phyloP scores from a whole-genome alignment of 805 yeast species.

The Pichia insulana region DNA sequence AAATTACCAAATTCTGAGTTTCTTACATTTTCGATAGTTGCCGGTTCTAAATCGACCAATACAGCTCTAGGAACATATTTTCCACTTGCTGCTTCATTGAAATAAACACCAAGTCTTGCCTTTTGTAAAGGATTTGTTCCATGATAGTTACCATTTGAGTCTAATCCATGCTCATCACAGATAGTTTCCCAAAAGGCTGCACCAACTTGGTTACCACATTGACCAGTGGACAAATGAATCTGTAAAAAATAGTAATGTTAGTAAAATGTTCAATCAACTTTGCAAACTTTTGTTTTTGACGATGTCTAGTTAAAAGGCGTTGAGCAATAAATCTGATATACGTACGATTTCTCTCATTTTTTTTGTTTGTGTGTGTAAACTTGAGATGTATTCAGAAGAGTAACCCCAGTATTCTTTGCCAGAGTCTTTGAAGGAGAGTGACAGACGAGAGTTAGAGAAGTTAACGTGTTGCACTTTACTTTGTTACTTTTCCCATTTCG shows the following conservation, averaged over 20 bases:
- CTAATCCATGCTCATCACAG: conserved; percentile 82
- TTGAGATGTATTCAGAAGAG: too few species aligned
- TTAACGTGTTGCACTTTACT: too few species aligned
- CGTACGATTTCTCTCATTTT: conserved; percentile 29
- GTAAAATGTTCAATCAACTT: not conserved
- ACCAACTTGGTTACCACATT: conserved; percentile 98
- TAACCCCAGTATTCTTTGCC: too few species aligned
- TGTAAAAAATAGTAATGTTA: conserved; percentile 20
- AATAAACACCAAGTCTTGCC: conserved; percentile 63
- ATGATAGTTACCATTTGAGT: conserved; percentile 63
- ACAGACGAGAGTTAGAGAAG: too few species aligned
- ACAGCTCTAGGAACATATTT: conserved; percentile 93
- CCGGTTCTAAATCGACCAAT: conserved; percentile 88
- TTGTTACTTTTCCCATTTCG: too few species aligned
- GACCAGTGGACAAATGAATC: conserved; percentile 96
- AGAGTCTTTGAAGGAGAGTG: too few species aligned
- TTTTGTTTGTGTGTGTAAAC: not conserved
- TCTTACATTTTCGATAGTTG: conserved; percentile 80
- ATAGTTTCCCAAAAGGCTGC: conserved; percentile 92
- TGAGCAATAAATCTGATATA: not conserved
- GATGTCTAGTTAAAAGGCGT: too few species aligned
- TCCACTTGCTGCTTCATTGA: conserved; percentile 77
- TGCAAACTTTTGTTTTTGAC: not conserved
- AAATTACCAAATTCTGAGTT: conserved; percentile 74
- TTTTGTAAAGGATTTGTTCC: conserved; percentile 47